phyloP scores from a whole-genome alignment of 2,329 filamentous ascomycete species.

The Waltergamsia citrina region DNA sequence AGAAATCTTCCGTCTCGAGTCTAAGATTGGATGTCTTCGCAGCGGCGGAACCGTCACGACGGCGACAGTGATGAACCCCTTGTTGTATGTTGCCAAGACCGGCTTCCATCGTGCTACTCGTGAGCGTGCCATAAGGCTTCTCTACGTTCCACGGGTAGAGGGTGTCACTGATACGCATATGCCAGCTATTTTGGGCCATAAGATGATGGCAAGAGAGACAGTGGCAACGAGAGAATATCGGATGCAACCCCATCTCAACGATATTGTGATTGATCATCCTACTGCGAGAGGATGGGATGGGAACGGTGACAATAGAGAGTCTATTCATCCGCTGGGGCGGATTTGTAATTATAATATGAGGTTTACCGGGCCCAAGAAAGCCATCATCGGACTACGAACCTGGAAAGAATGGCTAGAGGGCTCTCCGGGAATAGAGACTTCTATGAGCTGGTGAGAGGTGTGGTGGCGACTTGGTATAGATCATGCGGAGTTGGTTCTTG shows the following conservation, averaged over 20 bases:
- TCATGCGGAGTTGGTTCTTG: no score
- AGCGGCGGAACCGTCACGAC: slow-evolving; percentile 1
- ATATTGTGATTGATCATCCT: not conserved
- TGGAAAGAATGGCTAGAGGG: slow-evolving; percentile 1
- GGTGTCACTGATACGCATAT: not conserved
- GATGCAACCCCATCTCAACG: not conserved
- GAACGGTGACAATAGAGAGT: not conserved
- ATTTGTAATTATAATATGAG: not conserved
- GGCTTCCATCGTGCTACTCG: slow-evolving; percentile 4
- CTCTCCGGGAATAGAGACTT: not conserved
- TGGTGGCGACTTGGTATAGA: no score
- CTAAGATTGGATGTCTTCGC: not conserved
- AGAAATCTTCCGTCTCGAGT: slow-evolving; percentile 1
- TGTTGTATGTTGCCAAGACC: slow-evolving; percentile 4
- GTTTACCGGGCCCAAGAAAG: not conserved
- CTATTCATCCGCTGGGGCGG: not conserved
- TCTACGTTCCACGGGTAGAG: slow-evolving; percentile 3
- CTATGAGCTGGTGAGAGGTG: not conserved
- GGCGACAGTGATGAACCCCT: slow-evolving; percentile 2
- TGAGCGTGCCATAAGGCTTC: slow-evolving; percentile 4
- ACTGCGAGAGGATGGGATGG: not conserved
- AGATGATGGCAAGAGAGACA: slow-evolving; percentile 1
- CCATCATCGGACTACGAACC: not conserved
- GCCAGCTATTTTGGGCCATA: not conserved
- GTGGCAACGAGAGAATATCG: slow-evolving; percentile 4